phyloP scores from a whole-genome alignment of 805 yeast species.

The Yamadazyma phyllophila region DNA sequence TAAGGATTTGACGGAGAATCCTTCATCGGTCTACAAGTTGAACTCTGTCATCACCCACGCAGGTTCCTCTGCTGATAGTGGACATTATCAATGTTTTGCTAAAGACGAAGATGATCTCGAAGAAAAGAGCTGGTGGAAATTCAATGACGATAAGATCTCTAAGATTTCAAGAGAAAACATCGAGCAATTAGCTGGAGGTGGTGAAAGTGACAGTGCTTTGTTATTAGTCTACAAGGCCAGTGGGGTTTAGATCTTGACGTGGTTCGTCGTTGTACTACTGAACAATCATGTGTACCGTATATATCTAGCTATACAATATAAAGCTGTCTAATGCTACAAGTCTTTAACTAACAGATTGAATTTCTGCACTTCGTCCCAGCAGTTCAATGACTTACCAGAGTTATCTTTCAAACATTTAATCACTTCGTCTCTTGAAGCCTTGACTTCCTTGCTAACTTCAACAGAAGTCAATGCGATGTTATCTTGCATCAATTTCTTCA shows the following conservation, averaged over 20 bases:
- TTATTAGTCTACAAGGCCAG: slow-evolving; percentile 81
- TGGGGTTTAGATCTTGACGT: slow-evolving; percentile 48
- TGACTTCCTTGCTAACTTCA: slow-evolving; percentile 37
- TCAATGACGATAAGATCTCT: slow-evolving; percentile 87
- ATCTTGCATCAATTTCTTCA: slow-evolving; percentile 33
- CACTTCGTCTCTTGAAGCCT: slow-evolving; percentile 49
- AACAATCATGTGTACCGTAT: not conserved
- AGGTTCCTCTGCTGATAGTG: slow-evolving; percentile 95
- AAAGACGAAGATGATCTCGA: slow-evolving; percentile 61
- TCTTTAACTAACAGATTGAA: slow-evolving; percentile 60
- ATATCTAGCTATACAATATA: not conserved
- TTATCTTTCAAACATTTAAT: slow-evolving; percentile 61
- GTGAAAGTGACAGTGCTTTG: slow-evolving; percentile 95
- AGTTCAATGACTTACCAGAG: slow-evolving; percentile 65
- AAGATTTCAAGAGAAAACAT: slow-evolving; percentile 77
- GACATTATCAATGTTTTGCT: slow-evolving; percentile 92
- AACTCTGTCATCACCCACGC: slow-evolving; percentile 85
- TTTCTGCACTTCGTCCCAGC: slow-evolving; percentile 76
- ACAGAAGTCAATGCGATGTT: slow-evolving; percentile 32
- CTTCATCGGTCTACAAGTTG: slow-evolving; percentile 83
- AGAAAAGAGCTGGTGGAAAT: slow-evolving; percentile 88
- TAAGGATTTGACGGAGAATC: slow-evolving; percentile 63
- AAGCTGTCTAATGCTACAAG: slow-evolving; percentile 24
- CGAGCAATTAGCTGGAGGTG: slow-evolving; percentile 91
- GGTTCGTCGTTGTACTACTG: too few relatives aligned